phyloP scores from a whole-genome alignment of 805 yeast genomes.

The Hanseniaspora meyeri region DNA sequence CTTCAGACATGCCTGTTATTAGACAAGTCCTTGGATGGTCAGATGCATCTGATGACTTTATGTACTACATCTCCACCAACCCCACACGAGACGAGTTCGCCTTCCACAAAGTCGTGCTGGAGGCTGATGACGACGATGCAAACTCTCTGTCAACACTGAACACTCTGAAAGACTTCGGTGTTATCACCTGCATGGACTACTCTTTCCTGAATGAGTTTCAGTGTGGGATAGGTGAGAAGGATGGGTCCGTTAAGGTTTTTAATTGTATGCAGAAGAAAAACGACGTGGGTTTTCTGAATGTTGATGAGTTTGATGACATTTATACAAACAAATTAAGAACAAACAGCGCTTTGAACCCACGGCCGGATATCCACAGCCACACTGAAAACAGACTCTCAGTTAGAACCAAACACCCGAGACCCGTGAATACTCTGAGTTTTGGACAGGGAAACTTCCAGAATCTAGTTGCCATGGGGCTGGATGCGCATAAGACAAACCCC shows the following conservation, averaged over 20 bases:
- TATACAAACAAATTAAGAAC: not conserved
- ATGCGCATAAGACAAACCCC: constrained; percentile 62
- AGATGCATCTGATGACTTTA: constrained; percentile 23
- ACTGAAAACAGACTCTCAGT: constrained; percentile 27
- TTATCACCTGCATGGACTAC: constrained; percentile 55
- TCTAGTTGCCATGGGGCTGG: constrained; percentile 65
- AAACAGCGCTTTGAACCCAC: constrained; percentile 15
- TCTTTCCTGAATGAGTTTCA: constrained; percentile 45
- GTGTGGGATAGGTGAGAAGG: constrained; percentile 61
- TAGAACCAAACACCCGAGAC: constrained; percentile 53
- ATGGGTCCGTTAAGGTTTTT: constrained; percentile 53
- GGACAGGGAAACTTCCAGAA: constrained; percentile 37
- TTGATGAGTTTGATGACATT: constrained; percentile 8
- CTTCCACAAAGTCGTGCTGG: constrained; percentile 44
- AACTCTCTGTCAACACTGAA: constrained; percentile 41
- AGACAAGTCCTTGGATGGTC: constrained; percentile 14
- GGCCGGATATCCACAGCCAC: constrained; percentile 14
- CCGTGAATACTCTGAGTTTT: constrained; percentile 65
- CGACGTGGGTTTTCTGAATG: not conserved
- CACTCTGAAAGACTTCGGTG: constrained; percentile 52
- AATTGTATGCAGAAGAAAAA: constrained; percentile 34
- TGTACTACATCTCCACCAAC: constrained; percentile 43
- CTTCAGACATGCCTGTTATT: constrained; percentile 21
- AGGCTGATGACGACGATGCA: constrained; percentile 36
- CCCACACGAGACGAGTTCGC: constrained; percentile 74